Base-by-base conservation (phyloP, 225 moss, liverwort and hornwort genomes). In the Pseudoscleropodium purum region DNA sequence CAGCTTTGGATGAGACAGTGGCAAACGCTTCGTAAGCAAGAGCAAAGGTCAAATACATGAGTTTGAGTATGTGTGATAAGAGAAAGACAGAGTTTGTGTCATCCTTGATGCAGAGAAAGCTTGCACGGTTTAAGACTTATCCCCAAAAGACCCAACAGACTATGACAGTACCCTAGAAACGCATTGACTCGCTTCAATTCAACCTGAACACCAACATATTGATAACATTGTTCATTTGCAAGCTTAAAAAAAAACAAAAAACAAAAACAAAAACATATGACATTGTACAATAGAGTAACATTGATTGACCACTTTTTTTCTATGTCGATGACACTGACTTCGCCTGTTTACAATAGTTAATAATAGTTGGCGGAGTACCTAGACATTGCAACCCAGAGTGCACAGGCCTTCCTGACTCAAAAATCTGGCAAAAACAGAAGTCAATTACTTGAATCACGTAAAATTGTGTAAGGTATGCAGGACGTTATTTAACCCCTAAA, bases 21-120 rank as follows among this genome's bases (percentile, higher is more conserved):
- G 87, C 89, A 18, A 87, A 85, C 29, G 89, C 23, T 25, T 54
- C 6, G 39, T 25, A 70, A 25, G 14, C 4, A 39, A 70, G 25
- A 25, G 70, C 25, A 8, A 39, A 70, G 25, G 70, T 39, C 70
- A 70, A 70, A 70, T 13, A 39, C 4, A 15, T 18, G 74, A 74
- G 67, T 89, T 90, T 49, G 89, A 91, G 37, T 92, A 84, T 33
- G 81, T 33, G 86, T 90, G 16, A 75, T 89, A 47, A 10, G 86
- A 88, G 85, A 92, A 92, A 88, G 49, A 88, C 85, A 57, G 61
- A 88, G 82, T 84, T 12, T 92, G 88, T 84, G 78, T 54, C 60
- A 93, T 92, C 45, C 85, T 89, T 33, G 87, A 92, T 57, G 56
- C 76, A 6, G 87, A 90, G 41, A 90, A 89, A 76, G 51, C 51